These are phyloP conservation scores for Pigoraptor vietnamica DNA, from an alignment of 78 protist genomes.

Conservation along the genomic window DNA sequence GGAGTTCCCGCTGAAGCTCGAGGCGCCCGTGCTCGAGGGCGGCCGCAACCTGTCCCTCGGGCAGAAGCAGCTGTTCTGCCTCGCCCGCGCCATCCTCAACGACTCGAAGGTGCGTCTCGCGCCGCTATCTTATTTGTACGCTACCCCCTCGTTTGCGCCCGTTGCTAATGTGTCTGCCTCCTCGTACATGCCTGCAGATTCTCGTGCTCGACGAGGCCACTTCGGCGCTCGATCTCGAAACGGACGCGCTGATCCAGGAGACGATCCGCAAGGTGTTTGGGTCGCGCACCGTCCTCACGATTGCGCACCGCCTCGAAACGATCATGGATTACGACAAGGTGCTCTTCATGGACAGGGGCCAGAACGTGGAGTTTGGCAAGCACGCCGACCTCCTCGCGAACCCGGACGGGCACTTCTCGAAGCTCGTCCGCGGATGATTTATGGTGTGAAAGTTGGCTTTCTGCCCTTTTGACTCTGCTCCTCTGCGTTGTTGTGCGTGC, in stretches of 20 bases:
- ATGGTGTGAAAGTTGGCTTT: too few species aligned
- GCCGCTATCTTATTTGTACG: background rate
- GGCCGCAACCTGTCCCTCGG: conserved; percentile 76
- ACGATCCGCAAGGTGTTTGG: conserved; percentile 35
- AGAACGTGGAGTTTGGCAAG: background rate
- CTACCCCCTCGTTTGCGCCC: background rate
- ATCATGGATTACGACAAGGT: conserved; percentile 39
- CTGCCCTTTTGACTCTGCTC: too few species aligned
- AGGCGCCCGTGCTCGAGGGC: background rate
- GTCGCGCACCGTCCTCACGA: conserved; percentile 60
- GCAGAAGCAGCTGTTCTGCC: conserved; percentile 83
- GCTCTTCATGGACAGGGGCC: conserved; percentile 22
- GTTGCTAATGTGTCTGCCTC: background rate
- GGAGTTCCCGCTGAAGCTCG: background rate
- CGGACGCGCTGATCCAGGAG: conserved; percentile 34
- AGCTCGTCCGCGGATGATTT: background rate
- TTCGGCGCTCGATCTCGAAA: conserved; percentile 65
- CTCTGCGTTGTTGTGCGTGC: background rate
- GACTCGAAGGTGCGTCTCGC: background rate
- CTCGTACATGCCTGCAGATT: background rate
- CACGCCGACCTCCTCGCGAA: background rate
- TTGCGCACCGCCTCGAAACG: conserved; percentile 50
- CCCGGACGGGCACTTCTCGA: background rate
- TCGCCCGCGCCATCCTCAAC: conserved; percentile 76
- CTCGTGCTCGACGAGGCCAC: conserved; percentile 90